These are phyloP conservation scores for Neonothopanus nambi DNA, from an alignment of 1,284 basidiomycete species.

Conservation along the genomic window DNA sequence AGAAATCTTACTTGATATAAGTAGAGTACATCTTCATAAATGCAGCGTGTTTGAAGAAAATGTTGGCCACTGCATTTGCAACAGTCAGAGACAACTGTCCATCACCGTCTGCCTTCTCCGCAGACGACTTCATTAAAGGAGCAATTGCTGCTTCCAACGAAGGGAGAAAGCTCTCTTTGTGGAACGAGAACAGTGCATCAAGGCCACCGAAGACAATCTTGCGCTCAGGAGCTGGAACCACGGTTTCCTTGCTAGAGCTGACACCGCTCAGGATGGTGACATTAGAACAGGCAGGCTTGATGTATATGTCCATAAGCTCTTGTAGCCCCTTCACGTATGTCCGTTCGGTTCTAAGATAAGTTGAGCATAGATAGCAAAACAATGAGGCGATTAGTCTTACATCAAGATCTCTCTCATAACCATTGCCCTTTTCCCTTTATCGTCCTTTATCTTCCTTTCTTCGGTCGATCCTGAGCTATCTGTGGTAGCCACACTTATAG, in stretches of 20 bases:
- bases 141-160: conserved; percentile 78
- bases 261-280: conserved; percentile 71
- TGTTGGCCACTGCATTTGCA: conserved; percentile 83
- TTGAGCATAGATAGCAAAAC: conserved; percentile 17
- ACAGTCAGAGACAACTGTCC: conserved; percentile 75
- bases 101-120: conserved; percentile 60
- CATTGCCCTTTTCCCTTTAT: conserved; percentile 76
- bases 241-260: conserved; percentile 75
- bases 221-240: conserved; percentile 86
- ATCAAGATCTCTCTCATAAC: conserved; percentile 85
- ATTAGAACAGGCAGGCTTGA: conserved; percentile 79
- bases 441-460: conserved; percentile 87
- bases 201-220: conserved; percentile 93
- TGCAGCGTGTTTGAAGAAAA: conserved; percentile 89
- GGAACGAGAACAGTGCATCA: conserved; percentile 90
- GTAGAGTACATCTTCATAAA: conserved; percentile 98
- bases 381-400: conserved; percentile 46
- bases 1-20: conserved; percentile 87
- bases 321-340: conserved; percentile 93
- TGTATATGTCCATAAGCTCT: conserved; percentile 95
- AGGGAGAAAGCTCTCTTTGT: conserved; percentile 89
- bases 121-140: conserved; percentile 56
- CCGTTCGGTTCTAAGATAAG: conserved; percentile 75
- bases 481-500: conserved; percentile 71
- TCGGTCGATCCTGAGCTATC: conserved; percentile 67